Evolutionary conservation across 2,329 filamentous ascomycete genomes (phyloP).

Genomic region (Ciborinia camelliae): DNA sequence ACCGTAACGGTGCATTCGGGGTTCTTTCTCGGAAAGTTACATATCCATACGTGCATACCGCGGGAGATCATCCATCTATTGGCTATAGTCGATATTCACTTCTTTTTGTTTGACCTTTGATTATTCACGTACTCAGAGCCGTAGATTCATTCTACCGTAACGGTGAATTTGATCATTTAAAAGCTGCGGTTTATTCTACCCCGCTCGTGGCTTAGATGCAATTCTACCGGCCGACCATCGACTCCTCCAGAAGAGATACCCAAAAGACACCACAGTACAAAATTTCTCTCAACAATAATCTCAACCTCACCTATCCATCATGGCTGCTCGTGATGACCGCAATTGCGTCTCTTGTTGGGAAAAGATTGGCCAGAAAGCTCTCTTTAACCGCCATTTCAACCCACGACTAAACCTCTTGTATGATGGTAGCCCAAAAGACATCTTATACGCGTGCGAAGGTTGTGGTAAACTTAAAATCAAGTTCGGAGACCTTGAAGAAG

Average conservation of each 20-base stretch:
- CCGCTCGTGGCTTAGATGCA: too few species aligned
- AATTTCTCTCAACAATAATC: background rate
- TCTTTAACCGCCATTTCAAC: background rate
- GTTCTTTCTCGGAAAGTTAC: too few species aligned
- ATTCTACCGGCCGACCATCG: too few species aligned
- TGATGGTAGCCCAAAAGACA: background rate
- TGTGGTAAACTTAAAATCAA: background rate
- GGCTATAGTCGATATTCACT: too few species aligned
- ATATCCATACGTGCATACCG: too few species aligned
- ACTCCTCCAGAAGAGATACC: background rate
- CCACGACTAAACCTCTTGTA: background rate
- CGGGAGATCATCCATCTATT: too few species aligned
- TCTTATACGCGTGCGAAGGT: background rate
- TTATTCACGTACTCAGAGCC: too few species aligned
- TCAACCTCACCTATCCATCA: background rate
- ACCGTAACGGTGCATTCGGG: too few species aligned
- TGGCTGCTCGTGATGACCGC: background rate
- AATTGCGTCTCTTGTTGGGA: background rate
- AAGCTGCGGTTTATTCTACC: too few species aligned
- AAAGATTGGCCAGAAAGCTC: background rate
- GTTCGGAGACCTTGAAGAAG: background rate
- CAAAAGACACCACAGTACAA: background rate
- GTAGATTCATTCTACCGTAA: too few species aligned
- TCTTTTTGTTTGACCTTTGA: too few species aligned
- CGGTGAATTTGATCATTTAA: too few species aligned